Evolutionary conservation across 2,329 filamentous ascomycete species (phyloP), one percentile per base, ranked within the genome.

Genomic region (Lachnellula subtilissima): DNA sequence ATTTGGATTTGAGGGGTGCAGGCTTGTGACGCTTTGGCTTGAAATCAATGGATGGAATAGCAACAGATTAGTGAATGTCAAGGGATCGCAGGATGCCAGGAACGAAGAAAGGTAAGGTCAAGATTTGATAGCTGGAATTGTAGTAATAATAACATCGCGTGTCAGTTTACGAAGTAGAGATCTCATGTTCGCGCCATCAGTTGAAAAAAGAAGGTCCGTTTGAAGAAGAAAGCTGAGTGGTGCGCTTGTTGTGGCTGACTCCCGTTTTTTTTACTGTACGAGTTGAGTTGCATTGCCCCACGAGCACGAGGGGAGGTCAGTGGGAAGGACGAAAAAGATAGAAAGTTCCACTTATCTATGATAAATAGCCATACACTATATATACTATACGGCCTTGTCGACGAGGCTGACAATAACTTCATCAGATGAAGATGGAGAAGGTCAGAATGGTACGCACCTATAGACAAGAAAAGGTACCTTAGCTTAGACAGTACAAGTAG

Each of bases 361-460:
- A 11, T 50, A 17, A 15, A 17, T 17, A 28, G 12, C 8, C 23
- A 28, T 52, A 15, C 47, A 46, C 50, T 49, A 50, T 54, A n/a
- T 22, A 25, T 25, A 32, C 2, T 32, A 37, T 12, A 22, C 42
- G 37, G 52, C 55, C 43, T 52, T 46, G 40, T 37, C 35, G 15
- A 52, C 58, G 48, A 60, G 58, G 58, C 58, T 60, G 58, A 55
- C 40, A 22, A 32, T 7, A 19, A 28, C 23, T 45, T 25, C 6
- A n/a, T 40, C 14, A 40, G 15, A 15, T 40, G 14, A 8, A 17
- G n/a, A 40, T 17, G n/a, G 37, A 40, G 28, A 40, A 9, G 37
- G 12, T n/a, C n/a, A 17, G 37, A 40, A 15, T n/a, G 5, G 15
- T 39, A 39, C 22, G 2, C 19, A 19, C 23, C 23, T 6, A 25